Conservation (phyloP, 108 stramenopile genomes). For the Nannochloropsis salina region DNA sequence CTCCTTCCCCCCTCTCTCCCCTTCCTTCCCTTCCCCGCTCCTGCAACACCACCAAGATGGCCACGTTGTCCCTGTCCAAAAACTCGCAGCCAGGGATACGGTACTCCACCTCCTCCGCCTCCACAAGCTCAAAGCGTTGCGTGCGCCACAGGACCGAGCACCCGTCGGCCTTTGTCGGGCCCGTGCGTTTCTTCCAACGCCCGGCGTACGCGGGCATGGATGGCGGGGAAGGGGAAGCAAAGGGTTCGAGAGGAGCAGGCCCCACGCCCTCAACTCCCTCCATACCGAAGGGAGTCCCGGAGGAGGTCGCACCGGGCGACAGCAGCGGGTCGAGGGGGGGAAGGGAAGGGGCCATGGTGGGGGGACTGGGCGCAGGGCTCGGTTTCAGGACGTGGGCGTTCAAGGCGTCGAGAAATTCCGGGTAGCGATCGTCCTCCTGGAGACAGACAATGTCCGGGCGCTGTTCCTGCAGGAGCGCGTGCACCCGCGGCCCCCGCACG, state of each 20-base stretch:
- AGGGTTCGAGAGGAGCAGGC: not conserved
- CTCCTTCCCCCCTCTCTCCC: not conserved
- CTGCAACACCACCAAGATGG: slow-evolving; percentile 45
- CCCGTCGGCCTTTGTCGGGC: slow-evolving; percentile 42
- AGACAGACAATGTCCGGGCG: slow-evolving; percentile 45
- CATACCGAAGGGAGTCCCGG: slow-evolving; percentile 20
- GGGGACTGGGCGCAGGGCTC: not conserved
- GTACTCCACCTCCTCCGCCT: slow-evolving; percentile 35
- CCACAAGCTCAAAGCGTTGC: slow-evolving; percentile 22
- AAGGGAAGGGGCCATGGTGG: no score
- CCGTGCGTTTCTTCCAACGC: slow-evolving; percentile 31
- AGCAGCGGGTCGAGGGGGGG: not conserved
- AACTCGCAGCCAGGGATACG: slow-evolving; percentile 30
- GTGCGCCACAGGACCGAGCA: slow-evolving; percentile 42
- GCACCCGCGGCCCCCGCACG: slow-evolving; percentile 23
- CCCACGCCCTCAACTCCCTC: slow-evolving; percentile 7
- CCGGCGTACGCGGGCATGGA: not conserved
- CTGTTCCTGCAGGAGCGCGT: slow-evolving; percentile 36
- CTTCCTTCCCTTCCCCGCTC: slow-evolving; percentile 13
- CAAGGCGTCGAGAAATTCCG: slow-evolving; percentile 20
- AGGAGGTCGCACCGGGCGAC: slow-evolving; percentile 5
- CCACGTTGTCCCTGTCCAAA: slow-evolving; percentile 51
- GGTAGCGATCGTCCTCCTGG: slow-evolving; percentile 45
- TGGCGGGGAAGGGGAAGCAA: not conserved
- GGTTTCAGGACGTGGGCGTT: no score